phyloP scores from a whole-genome alignment of 768 basidiomycete species.

The Roridomyces roridus region DNA sequence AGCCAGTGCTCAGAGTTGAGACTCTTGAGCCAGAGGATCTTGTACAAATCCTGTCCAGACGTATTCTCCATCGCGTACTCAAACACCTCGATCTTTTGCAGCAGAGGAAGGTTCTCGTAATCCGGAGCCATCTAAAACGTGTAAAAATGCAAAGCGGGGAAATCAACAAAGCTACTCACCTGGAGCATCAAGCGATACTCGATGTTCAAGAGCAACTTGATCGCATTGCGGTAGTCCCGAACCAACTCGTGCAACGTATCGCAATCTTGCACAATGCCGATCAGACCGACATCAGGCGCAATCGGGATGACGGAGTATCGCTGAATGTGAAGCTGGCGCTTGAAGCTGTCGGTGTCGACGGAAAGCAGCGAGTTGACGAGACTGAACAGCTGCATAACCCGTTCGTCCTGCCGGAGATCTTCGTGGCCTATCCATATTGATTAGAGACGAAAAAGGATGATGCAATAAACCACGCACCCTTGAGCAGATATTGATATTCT shows the following conservation, averaged over 20 bases:
- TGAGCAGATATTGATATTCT: constrained; percentile 91
- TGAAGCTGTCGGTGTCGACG: constrained; percentile 94
- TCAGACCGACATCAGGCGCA: constrained; percentile 92
- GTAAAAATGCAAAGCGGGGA: not conserved
- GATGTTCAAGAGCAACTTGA: constrained; percentile 96
- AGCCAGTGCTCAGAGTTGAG: constrained; percentile 97
- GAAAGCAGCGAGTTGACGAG: constrained; percentile 94
- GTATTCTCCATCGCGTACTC: constrained; percentile 99
- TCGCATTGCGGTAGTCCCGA: constrained; percentile 92
- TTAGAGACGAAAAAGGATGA: not conserved
- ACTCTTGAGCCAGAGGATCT: constrained; percentile 96
- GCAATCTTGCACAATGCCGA: constrained; percentile 94
- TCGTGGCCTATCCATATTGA: constrained; percentile 76
- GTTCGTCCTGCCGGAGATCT: constrained; percentile 97
- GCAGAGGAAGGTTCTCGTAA: constrained; percentile 90
- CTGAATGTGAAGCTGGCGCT: constrained; percentile 94
- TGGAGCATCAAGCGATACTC: constrained; percentile 98
- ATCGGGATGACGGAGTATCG: constrained; percentile 91
- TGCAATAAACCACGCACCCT: constrained; percentile 58
- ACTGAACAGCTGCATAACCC: constrained; percentile 99
- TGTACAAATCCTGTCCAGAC: constrained; percentile 96
- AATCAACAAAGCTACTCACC: constrained; percentile 45
- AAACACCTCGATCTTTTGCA: constrained; percentile 99
- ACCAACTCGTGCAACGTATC: constrained; percentile 97
- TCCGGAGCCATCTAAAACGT: constrained; percentile 92